Evolutionary conservation across 2,329 filamentous ascomycete genomes (phyloP).

Genomic region (Scytalidium lignicola): DNA sequence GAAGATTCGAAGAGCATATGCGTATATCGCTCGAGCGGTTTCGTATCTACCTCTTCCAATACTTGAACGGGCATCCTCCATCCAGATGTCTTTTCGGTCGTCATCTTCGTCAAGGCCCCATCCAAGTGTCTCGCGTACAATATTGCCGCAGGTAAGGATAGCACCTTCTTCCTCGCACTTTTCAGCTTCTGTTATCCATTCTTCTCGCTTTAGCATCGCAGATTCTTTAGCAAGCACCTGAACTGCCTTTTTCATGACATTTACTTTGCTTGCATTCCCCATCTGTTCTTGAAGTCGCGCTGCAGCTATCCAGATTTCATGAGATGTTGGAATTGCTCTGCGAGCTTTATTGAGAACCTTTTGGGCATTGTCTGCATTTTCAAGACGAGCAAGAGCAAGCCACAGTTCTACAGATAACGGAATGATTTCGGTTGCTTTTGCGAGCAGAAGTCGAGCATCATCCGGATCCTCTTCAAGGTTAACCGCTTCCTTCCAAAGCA

Average conservation of each 20-base stretch:
- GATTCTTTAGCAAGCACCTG: slow-evolving; percentile 84
- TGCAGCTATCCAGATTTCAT: slow-evolving; percentile 96
- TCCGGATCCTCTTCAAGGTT: slow-evolving; percentile 88
- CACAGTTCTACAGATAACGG: slow-evolving; percentile 91
- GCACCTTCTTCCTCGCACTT: slow-evolving; percentile 91
- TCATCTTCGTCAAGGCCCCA: slow-evolving; percentile 95
- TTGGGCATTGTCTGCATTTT: slow-evolving; percentile 86
- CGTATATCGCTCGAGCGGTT: slow-evolving; percentile 89
- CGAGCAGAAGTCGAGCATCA: slow-evolving; percentile 82
- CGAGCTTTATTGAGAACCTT: slow-evolving; percentile 93
- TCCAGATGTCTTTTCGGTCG: slow-evolving; percentile 91
- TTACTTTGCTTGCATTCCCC: slow-evolving; percentile 72
- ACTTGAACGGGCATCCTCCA: slow-evolving; percentile 82
- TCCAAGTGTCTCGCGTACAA: slow-evolving; percentile 87
- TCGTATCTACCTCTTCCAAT: slow-evolving; percentile 79
- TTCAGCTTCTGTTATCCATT: slow-evolving; percentile 94
- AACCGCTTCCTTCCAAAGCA: slow-evolving; percentile 96
- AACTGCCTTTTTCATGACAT: slow-evolving; percentile 91
- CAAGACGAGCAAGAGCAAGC: slow-evolving; percentile 86
- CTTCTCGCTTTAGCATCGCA: slow-evolving; percentile 94
- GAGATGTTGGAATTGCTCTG: slow-evolving; percentile 85
- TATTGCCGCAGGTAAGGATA: slow-evolving; percentile 77
- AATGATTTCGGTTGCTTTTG: slow-evolving; percentile 93
- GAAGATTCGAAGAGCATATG: slow-evolving; percentile 85
- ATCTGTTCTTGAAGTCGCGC: slow-evolving; percentile 84